These are phyloP conservation scores for Fabrea salina DNA, from an alignment of 169 alveolate genomes.

Conservation along the genomic window DNA sequence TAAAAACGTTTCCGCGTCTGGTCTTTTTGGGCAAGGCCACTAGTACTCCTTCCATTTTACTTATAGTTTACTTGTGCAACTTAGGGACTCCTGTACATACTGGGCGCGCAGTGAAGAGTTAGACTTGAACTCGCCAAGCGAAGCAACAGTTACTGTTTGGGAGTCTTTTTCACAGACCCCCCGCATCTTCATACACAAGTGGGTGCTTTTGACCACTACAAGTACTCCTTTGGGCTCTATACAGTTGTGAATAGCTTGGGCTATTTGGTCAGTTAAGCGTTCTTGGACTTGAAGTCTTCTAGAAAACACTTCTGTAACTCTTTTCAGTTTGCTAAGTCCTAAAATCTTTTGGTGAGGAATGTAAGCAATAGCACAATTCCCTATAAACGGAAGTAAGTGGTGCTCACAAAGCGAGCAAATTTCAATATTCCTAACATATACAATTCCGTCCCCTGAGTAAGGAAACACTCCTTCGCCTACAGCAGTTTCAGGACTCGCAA, in stretches of 20 bases:
- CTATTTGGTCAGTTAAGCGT: slow-evolving; percentile 29
- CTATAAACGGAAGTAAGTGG: slow-evolving; percentile 31
- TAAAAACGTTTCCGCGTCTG: slow-evolving; percentile 34
- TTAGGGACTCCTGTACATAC: no score
- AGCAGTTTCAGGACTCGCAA: neutral
- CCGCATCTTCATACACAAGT: slow-evolving; percentile 32
- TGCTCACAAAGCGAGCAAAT: slow-evolving; percentile 33
- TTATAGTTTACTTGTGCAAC: no score
- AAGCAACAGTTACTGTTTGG: neutral
- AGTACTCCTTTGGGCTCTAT: slow-evolving; percentile 30
- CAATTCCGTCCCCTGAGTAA: neutral
- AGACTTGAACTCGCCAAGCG: slow-evolving; percentile 9
- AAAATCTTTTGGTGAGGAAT: slow-evolving; percentile 30
- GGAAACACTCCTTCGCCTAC: slow-evolving; percentile 27
- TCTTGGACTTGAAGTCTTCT: slow-evolving; percentile 31
- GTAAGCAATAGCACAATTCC: slow-evolving; percentile 14
- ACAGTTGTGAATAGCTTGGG: slow-evolving; percentile 9
- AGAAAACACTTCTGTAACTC: slow-evolving; percentile 7
- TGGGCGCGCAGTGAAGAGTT: no score
- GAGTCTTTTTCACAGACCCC: slow-evolving; percentile 19
- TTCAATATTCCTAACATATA: slow-evolving; percentile 1
- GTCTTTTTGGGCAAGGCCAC: slow-evolving; percentile 13
- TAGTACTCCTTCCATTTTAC: slow-evolving; percentile 23
- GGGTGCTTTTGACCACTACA: slow-evolving; percentile 9
- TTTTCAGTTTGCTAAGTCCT: slow-evolving; percentile 21